Base-by-base conservation (phyloP, 768 basidiomycete species). In the Lepiota brunneoincarnata region DNA sequence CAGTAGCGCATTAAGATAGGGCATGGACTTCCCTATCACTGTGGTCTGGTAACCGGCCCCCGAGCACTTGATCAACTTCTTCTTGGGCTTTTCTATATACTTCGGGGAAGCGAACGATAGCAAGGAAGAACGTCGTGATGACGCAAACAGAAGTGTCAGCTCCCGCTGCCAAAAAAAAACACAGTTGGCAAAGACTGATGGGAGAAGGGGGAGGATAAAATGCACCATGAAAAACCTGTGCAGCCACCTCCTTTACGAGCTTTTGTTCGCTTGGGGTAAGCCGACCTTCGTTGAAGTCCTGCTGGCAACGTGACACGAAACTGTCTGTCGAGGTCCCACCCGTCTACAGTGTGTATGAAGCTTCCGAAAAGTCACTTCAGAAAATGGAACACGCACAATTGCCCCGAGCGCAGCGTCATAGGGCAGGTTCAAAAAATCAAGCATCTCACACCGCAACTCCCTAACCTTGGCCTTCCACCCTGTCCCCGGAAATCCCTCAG, bases 401-500 rank as follows among this genome's bases (percentile, higher is more conserved):
- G 55, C 58, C 18, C 47, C 38, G 28, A 59, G 37, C 6, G 59
- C 59, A 36, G 59, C 34, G 9, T 62, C 55, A 36, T 57, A 71
- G 0, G 70, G 69, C 4, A 57, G 43, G 10, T 66, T 54, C 7
- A 64, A 28, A 59, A 71, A 40, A 9, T 51, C 55, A n/a, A 39
- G 7, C 7, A 63, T 62, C 23, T 59, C 49, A n/a, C 62, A 50
- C n/a, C 51, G 41, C 28, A 49, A n/a, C 24, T 53, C 39, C 17
- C 36, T 48, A 34, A 55, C 76, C 51, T 67, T 69, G 20, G 59
- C 48, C 59, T 78, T 75, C 69, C 79, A 80, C 0, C 57, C 57
- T 7, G 76, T 75, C 10, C 78, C 77, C 3, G 78, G 79, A 44
- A 78, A 61, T 79, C 78, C 78, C 14, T 68, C 61, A 1, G 79